Base-by-base conservation (phyloP, 2,329 filamentous ascomycete genomes). In the Colletotrichum ledebouriae region DNA sequence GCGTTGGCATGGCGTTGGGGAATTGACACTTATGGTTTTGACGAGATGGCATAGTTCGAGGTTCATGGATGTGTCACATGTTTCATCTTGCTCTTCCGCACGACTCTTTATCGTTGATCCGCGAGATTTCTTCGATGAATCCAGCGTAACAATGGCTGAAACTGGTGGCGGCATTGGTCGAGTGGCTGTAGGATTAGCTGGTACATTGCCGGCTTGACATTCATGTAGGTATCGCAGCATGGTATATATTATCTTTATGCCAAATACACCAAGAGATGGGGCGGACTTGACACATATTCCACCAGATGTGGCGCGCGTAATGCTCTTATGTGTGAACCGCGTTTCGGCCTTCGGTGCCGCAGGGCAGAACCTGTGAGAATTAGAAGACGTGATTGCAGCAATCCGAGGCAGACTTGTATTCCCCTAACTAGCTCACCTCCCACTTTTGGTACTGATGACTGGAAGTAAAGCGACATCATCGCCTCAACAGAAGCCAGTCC, bases 1-100 rank as follows among this genome's bases (percentile, higher is more conserved):
- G 65, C 55, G 61, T 44, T 68, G 61, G 65, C 65, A 68, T 59
- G 65, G 65, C 61, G 65, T 68, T 65, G 65, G 65, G 65, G 65
- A 49, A 41, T 11, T 44, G 50, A 39, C 49, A 37, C n/a, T 47
- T 29, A 46, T 52, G 55, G 39, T 53, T 29, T 46, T 61, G 46
- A 65, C 34, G 65, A 65, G 50, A 34, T 22, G 55, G 39, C 58
- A 62, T 64, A 41, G 17, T 42, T 22, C n/a, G 42, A 39, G 42
- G 33, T 41, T 67, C 44, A 37, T 20, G 50, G 34, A n/a, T 20
- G 44, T 41, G 47, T 37, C 12, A 29, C 33, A 33, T 25, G 44
- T 33, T 60, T 39, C 34, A 12, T 37, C n/a, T 60, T 42, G 29
- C 13, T 50, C 13, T 42, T 50, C 10, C 6, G 12, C 50, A 20